These are phyloP conservation scores for Nitzschia sp. DNA, from an alignment of 108 stramenopile genomes.

Conservation along the genomic window DNA sequence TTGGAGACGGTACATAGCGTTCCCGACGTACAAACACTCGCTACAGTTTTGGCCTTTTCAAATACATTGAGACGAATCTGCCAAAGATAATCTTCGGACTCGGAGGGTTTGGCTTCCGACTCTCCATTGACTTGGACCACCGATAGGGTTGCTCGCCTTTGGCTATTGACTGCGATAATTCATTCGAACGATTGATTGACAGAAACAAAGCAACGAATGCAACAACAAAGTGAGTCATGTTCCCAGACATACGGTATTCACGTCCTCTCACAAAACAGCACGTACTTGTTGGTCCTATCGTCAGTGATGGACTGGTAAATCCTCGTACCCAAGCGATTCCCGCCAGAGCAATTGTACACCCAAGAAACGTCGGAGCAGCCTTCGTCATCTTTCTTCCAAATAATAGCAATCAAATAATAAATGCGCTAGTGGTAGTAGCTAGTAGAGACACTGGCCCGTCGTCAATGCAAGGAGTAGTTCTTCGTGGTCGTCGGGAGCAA, in stretches of 20 bases:
- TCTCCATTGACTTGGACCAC: constrained; percentile 36
- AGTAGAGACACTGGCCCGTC: no score
- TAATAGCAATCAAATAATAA: no score
- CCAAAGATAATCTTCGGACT: constrained; percentile 30
- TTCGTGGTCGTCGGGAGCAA: no score
- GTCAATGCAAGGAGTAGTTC: no score
- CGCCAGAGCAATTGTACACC: background rate
- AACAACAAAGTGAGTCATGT: no score
- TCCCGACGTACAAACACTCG: constrained; percentile 82
- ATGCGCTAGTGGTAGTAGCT: no score
- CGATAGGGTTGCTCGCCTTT: background rate
- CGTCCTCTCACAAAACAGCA: no score
- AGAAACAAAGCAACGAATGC: background rate
- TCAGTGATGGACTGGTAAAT: background rate
- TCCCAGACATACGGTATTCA: no score
- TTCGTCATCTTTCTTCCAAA: background rate
- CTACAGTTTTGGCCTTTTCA: constrained; percentile 88
- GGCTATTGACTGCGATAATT: no score
- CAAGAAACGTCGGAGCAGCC: constrained; percentile 4
- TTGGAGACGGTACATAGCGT: constrained; percentile 84
- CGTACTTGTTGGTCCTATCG: background rate
- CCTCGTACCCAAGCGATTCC: background rate
- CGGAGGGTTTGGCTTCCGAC: background rate
- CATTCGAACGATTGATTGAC: no score
- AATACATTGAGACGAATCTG: constrained; percentile 78